These are phyloP conservation scores for Claviceps africana DNA, from an alignment of 2,329 filamentous ascomycete genomes.

Conservation along the genomic window DNA sequence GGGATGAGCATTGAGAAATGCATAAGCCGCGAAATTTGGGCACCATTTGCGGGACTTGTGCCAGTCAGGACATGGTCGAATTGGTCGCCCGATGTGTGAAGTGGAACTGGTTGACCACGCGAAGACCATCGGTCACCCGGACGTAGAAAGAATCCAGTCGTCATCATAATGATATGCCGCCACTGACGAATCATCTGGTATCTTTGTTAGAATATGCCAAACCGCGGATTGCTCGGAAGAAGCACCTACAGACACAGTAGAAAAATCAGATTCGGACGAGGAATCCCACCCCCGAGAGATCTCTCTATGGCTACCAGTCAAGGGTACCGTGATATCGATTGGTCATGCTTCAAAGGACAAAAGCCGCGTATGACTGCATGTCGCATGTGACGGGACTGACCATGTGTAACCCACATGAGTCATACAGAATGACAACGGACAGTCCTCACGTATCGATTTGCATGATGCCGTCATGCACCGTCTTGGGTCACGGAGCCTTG, in stretches of 20 bases:
- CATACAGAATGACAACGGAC: too few species aligned
- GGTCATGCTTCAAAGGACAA: not conserved
- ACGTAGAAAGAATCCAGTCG: not conserved
- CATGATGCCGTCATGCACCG: not conserved
- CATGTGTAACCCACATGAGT: too few species aligned
- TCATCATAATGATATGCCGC: not conserved
- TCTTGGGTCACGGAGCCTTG: not conserved
- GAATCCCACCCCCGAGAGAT: not conserved
- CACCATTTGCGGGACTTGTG: not conserved
- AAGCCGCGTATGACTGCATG: not conserved
- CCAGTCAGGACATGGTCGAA: not conserved
- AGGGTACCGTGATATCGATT: not conserved
- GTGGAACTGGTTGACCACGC: not conserved
- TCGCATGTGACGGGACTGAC: too few species aligned
- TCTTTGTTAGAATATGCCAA: not conserved
- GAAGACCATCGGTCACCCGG: not conserved
- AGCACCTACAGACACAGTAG: not conserved
- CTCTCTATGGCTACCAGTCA: not conserved
- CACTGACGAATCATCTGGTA: not conserved
- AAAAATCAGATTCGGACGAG: not conserved
- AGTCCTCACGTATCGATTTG: not conserved
- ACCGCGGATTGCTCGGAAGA: not conserved
- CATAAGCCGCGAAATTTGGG: not conserved
- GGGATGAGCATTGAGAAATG: not conserved
- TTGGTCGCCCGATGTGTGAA: not conserved